Evolutionary conservation across 495 filamentous ascomycete genomes (phyloP), one percentile per base, ranked within the genome.

Genomic region (Aspergillus ostianus): DNA sequence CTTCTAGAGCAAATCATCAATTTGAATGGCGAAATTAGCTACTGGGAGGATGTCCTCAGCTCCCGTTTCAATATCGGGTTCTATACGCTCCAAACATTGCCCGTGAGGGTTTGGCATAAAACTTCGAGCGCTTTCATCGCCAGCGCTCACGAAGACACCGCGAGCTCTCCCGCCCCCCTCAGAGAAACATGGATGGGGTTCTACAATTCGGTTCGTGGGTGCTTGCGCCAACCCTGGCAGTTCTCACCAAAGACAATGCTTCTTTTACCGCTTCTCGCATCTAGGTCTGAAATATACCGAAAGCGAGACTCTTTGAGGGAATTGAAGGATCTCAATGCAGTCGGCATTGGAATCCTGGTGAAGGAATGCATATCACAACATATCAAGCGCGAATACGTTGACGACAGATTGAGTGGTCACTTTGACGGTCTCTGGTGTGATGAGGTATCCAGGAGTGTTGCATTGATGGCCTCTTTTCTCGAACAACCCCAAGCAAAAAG

Each of bases 31-130:
- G 91, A 97, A 66, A 87, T 95, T 44, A 88, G 85, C 74, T 98
- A 98, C 67, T 98, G 94, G 94, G 89, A 96, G 59, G 85, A 92
- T 56, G 81, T 96, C 1, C 72, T 94, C 47, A 81, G 83, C 1
- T 93, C 90, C 13, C 83, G 87, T 44, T 78, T 83, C 56, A 86
- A 85, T 62, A 90, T 86, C 54, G 85, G 84, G 20, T 61, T 96
- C 1, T 96, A 96, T 69, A 85, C 87, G 0, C 70, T 94, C 8
- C 94, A 98, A 67, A 95, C 87, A 3, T 89, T 86, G 1, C 94
- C 94, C 0, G 64, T 84, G 9, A 81, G 87, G 27, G 65, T 94
- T 21, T 92, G 86, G 83, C 69, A 72, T 21, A 59, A 12, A 15
- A 47, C 58, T 3, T 51, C 6, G 90, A 84, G 84, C 69, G 80